Base-by-base conservation (phyloP, 208 protist species). In the Polymyxa betae region DNA sequence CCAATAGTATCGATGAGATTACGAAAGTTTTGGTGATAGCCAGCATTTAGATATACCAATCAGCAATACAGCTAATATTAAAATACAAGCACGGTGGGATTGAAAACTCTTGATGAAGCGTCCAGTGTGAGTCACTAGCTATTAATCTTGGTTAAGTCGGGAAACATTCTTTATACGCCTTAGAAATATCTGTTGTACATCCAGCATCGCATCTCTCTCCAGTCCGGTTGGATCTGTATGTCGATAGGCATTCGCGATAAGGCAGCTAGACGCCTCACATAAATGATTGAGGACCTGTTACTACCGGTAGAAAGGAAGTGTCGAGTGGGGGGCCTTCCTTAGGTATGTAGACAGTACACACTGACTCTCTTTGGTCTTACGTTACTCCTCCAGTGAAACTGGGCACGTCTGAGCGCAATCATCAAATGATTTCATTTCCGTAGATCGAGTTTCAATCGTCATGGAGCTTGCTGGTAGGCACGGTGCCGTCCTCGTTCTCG, bases 401-500 rank as follows among this genome's bases (percentile, higher is more conserved):
- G 54, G 54, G n/a, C n/a, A n/a, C n/a, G n/a, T n/a, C n/a, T n/a
- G n/a, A n/a, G n/a, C n/a, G n/a, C n/a, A n/a, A n/a, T n/a, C n/a
- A 66, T 16, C 54, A 32, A 29, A 66, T 16, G 20, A 29, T 32
- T 29, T 32, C 54, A 66, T 66, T 66, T 66, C 20, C 20, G 54
- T 16, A 29, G 54, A 66, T 16, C 20, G 54, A 66, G 54, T 66
- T 29, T 16, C 16, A 32, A 29, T 29, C 54, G 29, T 66, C 20
- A 88, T 88, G 77, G n/a, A 41, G 77, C 29, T n/a, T n/a, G n/a
- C n/a, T n/a, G n/a, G n/a, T n/a, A n/a, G n/a, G n/a, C n/a, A 41
- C 77, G 93, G 77, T n/a, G 66, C 44, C 46, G 90, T 96, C 24
- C 66, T 96, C 40, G 95, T 96, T 32, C 91, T 96, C 20, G 95